phyloP scores from a whole-genome alignment of 331 rosid species.

The Prunus yedoensis region DNA sequence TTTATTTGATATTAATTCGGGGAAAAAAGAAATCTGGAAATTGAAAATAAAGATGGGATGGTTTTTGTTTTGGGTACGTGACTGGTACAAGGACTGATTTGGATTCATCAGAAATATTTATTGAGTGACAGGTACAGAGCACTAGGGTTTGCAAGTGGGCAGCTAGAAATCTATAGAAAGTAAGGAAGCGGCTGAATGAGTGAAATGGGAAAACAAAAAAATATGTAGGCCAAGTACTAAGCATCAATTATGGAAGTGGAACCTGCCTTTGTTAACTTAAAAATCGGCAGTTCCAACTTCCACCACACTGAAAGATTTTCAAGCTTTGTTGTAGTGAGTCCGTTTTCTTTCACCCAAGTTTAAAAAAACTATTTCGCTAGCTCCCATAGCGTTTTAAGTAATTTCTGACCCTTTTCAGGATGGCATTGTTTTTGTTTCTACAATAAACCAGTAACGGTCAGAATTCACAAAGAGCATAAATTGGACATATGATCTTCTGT shows the following conservation, averaged over 20 bases:
- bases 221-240: background rate
- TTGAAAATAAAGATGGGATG: too few relatives aligned
- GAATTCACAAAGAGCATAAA: background rate
- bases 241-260: constrained; percentile 7
- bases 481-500: background rate
- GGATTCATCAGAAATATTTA: background rate
- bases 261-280: background rate
- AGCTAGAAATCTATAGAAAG: background rate
- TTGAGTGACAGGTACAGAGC: constrained; percentile 6
- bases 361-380: too few relatives aligned
- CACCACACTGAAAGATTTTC: too few relatives aligned
- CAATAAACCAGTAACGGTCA: background rate
- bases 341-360: rapidly evolving
- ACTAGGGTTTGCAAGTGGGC: constrained; percentile 11
- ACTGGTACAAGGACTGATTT: background rate
- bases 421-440: background rate
- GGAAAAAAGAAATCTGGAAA: background rate
- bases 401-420: background rate
- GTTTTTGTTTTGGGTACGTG: too few relatives aligned
- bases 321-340: too few relatives aligned
- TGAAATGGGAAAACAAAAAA: background rate
- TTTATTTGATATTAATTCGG: background rate
- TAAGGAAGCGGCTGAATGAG: constrained; percentile 4
- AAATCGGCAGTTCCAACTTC: background rate
- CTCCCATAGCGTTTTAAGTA: too few relatives aligned